phyloP scores from a whole-genome alignment of 306 rosid genomes.

The Pterocarpus santalinus region DNA sequence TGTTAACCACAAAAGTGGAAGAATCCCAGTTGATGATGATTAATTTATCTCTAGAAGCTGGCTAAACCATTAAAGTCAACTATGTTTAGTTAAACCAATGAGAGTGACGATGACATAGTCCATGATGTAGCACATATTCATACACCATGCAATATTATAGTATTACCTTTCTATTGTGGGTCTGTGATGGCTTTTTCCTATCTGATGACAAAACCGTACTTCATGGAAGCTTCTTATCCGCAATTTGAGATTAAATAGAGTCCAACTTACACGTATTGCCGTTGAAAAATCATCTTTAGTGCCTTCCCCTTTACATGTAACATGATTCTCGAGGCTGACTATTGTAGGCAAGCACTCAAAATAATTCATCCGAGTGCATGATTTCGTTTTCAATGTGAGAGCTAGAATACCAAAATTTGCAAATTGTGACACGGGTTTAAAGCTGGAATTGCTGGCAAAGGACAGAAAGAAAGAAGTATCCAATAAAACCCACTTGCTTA shows the following conservation, averaged over 20 bases:
- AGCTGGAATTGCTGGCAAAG: not conserved
- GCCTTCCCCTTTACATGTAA: not conserved
- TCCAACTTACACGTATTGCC: slow-evolving; percentile 29
- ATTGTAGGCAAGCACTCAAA: not conserved
- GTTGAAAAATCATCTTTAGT: slow-evolving; percentile 18
- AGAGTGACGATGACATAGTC: slow-evolving; percentile 16
- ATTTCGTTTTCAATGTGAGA: not conserved
- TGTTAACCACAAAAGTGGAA: not conserved
- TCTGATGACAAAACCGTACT: slow-evolving; percentile 24
- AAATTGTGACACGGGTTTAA: not conserved
- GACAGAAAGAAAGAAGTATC: not conserved
- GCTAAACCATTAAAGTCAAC: slow-evolving; percentile 37
- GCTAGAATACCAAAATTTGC: slow-evolving; percentile 3
- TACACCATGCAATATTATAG: not conserved
- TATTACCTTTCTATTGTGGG: not conserved
- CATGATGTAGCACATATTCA: not conserved
- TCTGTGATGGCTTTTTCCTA: slow-evolving; percentile 7
- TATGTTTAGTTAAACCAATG: not conserved
- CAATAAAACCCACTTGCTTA: too few species aligned
- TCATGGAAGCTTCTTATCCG: slow-evolving; percentile 43
- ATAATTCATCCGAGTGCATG: slow-evolving; percentile 1
- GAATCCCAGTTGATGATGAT: slow-evolving; percentile 25
- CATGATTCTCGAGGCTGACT: not conserved
- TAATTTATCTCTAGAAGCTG: slow-evolving; percentile 40
- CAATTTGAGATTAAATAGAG: slow-evolving; percentile 11